Percentiles rank a stretch among this genome's conserved stretches.
phyloP scores from a whole-genome alignment of 352 stramenopile genomes.

The Pythium folliculosum region DNA sequence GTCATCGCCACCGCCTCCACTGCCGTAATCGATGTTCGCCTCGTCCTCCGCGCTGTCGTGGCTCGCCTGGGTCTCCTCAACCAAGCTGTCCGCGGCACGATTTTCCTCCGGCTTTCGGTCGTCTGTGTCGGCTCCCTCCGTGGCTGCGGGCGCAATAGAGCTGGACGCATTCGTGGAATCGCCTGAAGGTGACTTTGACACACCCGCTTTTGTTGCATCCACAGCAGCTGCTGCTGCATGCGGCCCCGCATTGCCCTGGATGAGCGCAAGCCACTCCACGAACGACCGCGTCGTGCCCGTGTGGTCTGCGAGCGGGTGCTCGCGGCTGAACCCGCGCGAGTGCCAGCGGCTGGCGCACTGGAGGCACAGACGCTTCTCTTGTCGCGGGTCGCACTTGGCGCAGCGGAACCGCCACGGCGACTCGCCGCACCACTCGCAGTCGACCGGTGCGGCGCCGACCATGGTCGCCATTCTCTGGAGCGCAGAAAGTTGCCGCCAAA shows the following conservation, averaged over 20 bases:
- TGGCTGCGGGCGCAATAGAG: not conserved
- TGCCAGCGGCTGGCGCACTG: constrained; percentile 41
- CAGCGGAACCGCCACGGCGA: constrained; percentile 37
- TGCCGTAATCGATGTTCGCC: constrained; percentile 8
- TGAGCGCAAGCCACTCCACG: constrained; percentile 24
- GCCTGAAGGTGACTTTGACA: not conserved
- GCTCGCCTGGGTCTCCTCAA: constrained; percentile 12
- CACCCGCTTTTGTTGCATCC: not conserved
- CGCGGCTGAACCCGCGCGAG: constrained; percentile 36
- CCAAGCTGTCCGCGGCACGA: constrained; percentile 2
- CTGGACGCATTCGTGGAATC: not conserved
- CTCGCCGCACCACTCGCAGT: constrained; percentile 44
- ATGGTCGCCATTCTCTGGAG: constrained; percentile 2
- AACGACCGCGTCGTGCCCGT: constrained; percentile 24
- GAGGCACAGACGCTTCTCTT: constrained; percentile 32
- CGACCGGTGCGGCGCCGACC: not conserved
- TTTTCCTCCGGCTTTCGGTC: not conserved
- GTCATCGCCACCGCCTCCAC: not conserved
- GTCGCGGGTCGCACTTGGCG: constrained; percentile 36
- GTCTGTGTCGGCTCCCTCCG: no score
- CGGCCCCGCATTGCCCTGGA: not conserved
- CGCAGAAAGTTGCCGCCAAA: constrained; percentile 20
- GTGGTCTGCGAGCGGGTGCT: constrained; percentile 35
- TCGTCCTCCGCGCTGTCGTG: not conserved
- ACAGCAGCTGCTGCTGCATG: not conserved